Conservation (phyloP, 306 rosid species). For the Quercus rubra region DNA sequence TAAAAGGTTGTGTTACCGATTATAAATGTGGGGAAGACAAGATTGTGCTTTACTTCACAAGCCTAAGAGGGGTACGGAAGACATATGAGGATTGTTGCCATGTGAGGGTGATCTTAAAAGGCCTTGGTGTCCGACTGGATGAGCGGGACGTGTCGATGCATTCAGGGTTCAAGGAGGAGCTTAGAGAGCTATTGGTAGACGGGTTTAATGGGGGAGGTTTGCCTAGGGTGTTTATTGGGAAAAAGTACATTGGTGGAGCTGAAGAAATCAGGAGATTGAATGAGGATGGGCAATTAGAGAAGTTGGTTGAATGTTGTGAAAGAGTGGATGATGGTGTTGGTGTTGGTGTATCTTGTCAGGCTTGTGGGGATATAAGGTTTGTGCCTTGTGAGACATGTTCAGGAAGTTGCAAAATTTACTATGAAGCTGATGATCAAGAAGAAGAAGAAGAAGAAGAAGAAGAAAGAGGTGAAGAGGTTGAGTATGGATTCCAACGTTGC, state of each 20-base stretch:
- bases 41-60: constrained; percentile 71
- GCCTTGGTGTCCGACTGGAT: constrained; percentile 56
- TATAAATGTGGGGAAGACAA: constrained; percentile 36
- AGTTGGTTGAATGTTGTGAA: constrained; percentile 57
- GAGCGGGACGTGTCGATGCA: constrained; percentile 96
- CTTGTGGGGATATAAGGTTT: constrained; percentile 87
- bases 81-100: constrained; percentile 88
- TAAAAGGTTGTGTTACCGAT: constrained; percentile 8
- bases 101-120: constrained; percentile 63
- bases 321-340: constrained; percentile 27
- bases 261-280: constrained; percentile 67
- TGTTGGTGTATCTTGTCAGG: constrained; percentile 55
- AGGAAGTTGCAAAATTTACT: constrained; percentile 93
- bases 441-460: constrained; percentile 20
- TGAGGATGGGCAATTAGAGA: constrained; percentile 81
- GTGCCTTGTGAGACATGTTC: constrained; percentile 84
- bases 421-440: constrained; percentile 36
- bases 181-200: constrained; percentile 50
- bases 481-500: constrained; percentile 73
- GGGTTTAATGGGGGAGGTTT: constrained; percentile 44
- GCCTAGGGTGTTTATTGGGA: constrained; percentile 76
- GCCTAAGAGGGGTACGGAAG: constrained; percentile 75
- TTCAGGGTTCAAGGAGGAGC: constrained; percentile 81
- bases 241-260: constrained; percentile 69
- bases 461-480: constrained; percentile 33